Conservation (phyloP, 805 yeast species). For the Yarrowia bubula region DNA sequence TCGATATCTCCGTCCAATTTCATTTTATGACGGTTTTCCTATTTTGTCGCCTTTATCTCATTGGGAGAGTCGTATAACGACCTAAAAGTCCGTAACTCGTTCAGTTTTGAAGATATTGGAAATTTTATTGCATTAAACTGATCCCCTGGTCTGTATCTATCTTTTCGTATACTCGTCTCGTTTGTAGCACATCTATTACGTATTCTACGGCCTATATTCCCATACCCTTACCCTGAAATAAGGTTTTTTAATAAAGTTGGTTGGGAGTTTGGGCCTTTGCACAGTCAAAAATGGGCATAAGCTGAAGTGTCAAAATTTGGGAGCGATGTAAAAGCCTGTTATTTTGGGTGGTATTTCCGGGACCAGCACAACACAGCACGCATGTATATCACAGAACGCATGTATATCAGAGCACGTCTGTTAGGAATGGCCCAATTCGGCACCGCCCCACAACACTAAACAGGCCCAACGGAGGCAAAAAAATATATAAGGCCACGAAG, state of each 20-base stretch:
- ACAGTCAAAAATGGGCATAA: neutral
- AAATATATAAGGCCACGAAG: conserved; percentile 9
- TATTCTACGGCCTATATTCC: too few relatives aligned
- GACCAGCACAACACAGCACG: neutral
- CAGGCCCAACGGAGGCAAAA: conserved; percentile 13
- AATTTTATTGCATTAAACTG: too few relatives aligned
- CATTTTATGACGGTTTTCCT: too few relatives aligned
- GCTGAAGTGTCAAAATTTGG: conserved; percentile 20
- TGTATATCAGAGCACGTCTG: conserved; percentile 19
- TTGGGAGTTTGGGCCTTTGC: neutral
- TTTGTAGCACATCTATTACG: too few relatives aligned
- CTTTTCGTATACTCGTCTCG: too few relatives aligned
- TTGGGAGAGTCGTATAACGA: too few relatives aligned
- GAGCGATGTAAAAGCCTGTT: conserved; percentile 12
- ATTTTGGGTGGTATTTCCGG: conserved; percentile 21
- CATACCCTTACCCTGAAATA: too few relatives aligned
- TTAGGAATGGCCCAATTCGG: conserved; percentile 22
- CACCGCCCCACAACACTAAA: conserved; percentile 12
- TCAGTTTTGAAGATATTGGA: too few relatives aligned
- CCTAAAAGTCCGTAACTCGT: too few relatives aligned
- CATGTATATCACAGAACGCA: conserved; percentile 25
- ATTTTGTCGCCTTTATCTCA: too few relatives aligned
- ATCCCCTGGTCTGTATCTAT: too few relatives aligned
- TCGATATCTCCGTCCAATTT: too few relatives aligned
- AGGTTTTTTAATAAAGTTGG: neutral